Base-by-base conservation (phyloP, 495 filamentous ascomycete species). In the Talaromyces adpressus region DNA sequence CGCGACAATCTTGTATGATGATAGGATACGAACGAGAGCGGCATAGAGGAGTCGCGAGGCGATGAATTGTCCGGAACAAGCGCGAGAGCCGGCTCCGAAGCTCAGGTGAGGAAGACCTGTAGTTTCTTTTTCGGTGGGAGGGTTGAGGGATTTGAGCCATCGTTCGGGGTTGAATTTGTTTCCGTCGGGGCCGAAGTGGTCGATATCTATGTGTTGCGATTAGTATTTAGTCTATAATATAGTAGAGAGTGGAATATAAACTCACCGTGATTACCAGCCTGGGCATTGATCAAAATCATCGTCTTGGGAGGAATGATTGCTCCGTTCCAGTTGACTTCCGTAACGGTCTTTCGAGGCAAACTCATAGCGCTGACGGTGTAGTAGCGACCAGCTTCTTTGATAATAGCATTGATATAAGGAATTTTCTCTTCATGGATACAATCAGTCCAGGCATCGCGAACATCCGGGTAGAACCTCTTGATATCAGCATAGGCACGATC, bases 181-280 rank as follows among this genome's bases (percentile, higher is more conserved):
- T n/a, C 74, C 83, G 30, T 74, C 64, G 2, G 73, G 71, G 23
- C 83, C 82, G 62, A 80, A 85, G 64, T 84, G 77, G 47, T 81
- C 78, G 29, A 73, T 58, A 63, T 85, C 81, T 85, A 61, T 49
- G 45, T 49, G 1, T 0, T n/a, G 18, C 22, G n/a, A 7, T 49
- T 20, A 49, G 45, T 20, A 9, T 20, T 49, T 20, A 3, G 3
- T 9, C 1, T 22, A 7, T 6, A 5, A 49, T 49, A 6, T 8
- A 20, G n/a, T 8, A 20, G 6, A 29, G 36, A 62, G 23, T 66
- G 66, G 30, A 2, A 6, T 41, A 30, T 27, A 1, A 14, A 65
- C 73, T 68, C 66, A 84, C 82, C 82, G 61, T 84, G 83, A 62
- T 85, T 85, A 0, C 77, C 82, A 12, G 82, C 83, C 59, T 85